Percentiles rank a stretch among this genome's conserved stretches.
Conservation (phyloP, 345 rosid genomes). For the Durio zibethinus region DNA sequence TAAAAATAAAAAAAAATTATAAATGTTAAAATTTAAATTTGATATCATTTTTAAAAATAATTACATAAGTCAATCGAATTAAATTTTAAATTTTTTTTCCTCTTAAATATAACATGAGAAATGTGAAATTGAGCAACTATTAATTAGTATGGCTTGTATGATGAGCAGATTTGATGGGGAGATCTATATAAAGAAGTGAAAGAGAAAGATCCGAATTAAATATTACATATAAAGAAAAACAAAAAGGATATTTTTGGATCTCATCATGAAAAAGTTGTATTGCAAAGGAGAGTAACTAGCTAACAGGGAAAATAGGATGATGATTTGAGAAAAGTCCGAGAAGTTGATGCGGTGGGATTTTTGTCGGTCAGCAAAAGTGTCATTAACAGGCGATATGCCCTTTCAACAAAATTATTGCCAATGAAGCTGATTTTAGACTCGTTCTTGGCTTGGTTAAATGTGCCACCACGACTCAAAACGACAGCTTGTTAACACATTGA, state of each 20-base stretch:
- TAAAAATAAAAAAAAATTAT: too few species aligned
- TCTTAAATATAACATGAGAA: background rate
- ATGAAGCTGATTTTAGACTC: background rate
- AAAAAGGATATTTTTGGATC: background rate
- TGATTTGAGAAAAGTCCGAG: background rate
- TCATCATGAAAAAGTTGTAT: background rate
- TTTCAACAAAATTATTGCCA: too few species aligned
- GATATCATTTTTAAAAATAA: too few species aligned
- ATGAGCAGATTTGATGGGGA: background rate
- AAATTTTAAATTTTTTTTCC: too few species aligned
- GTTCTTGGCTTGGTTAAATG: background rate
- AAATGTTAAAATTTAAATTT: too few species aligned
- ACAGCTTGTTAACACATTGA: background rate
- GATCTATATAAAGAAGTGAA: background rate
- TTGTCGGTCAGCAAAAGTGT: background rate
- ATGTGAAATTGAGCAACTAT: background rate
- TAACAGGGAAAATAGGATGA: background rate
- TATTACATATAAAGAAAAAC: background rate
- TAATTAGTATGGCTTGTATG: background rate
- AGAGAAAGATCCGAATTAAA: conserved; percentile 1
- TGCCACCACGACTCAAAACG: background rate
- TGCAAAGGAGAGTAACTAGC: background rate
- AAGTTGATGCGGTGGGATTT: background rate
- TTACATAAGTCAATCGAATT: too few species aligned
- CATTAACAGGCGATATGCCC: background rate